Evolutionary conservation across 768 basidiomycete genomes (phyloP).

Genomic region (Termitomyces sp.): DNA sequence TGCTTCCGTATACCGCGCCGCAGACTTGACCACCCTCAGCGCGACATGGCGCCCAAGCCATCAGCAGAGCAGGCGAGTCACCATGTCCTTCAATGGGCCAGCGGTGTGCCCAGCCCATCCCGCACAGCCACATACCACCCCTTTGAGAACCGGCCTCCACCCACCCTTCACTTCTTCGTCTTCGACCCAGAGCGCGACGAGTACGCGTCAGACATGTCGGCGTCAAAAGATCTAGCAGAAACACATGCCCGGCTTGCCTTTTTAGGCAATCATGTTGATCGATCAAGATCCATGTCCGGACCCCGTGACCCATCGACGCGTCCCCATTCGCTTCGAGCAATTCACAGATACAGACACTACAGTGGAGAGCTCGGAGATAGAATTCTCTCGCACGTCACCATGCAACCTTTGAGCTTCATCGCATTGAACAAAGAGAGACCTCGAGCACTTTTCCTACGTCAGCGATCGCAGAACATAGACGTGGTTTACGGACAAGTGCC

Average conservation of each 20-base stretch:
- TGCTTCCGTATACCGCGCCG: constrained; percentile 94
- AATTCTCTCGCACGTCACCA: no score
- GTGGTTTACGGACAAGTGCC: no score
- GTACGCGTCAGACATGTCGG: constrained; percentile 65
- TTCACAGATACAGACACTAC: no score
- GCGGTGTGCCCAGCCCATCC: constrained; percentile 97
- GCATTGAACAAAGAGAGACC: no score
- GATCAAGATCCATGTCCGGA: no score
- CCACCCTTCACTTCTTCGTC: constrained; percentile 82
- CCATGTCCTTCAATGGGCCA: constrained; percentile 76
- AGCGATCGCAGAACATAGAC: no score
- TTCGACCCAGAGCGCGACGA: constrained; percentile 57
- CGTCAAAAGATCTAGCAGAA: neutral
- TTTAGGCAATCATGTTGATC: neutral
- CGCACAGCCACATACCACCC: constrained; percentile 86
- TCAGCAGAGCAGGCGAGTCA: constrained; percentile 31
- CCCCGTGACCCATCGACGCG: no score
- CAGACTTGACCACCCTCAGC: constrained; percentile 98
- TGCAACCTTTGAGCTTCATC: no score
- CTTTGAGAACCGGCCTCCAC: constrained; percentile 85
- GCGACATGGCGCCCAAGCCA: constrained; percentile 96
- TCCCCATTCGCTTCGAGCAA: no score
- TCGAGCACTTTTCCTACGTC: no score
- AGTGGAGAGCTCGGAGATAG: no score
- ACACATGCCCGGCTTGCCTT: neutral